Evolutionary conservation across 2,329 filamentous ascomycete species (phyloP).

Genomic region (Cryphonectria parasitica): DNA sequence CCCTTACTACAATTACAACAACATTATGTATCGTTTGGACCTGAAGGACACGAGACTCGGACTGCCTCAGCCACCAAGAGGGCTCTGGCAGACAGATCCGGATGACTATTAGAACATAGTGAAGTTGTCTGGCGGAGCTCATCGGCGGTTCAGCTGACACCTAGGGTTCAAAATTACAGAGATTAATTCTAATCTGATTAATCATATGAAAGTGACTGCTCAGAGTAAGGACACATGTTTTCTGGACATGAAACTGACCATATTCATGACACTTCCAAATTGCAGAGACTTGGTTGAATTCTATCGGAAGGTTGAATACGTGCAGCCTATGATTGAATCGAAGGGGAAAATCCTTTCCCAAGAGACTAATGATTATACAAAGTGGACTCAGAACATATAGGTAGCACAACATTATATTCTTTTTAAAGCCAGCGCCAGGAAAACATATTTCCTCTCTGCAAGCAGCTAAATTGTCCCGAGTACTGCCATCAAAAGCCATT

Average conservation of each 20-base stretch:
- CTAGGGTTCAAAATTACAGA: too few relatives aligned
- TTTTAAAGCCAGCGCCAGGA: background rate
- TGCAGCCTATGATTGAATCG: background rate
- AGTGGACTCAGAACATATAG: background rate
- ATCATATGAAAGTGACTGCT: too few relatives aligned
- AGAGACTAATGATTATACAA: background rate
- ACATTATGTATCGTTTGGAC: slow-evolving; percentile 30
- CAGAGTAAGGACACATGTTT: too few relatives aligned
- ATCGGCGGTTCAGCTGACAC: background rate
- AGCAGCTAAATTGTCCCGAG: background rate
- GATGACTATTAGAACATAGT: background rate
- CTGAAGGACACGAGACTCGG: slow-evolving; percentile 18
- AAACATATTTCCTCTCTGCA: background rate
- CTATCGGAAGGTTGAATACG: background rate
- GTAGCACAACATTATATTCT: background rate
- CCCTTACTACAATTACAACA: slow-evolving; percentile 29
- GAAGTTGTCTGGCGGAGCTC: background rate
- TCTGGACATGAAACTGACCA: too few relatives aligned
- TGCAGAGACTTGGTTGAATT: background rate
- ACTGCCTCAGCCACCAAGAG: slow-evolving; percentile 14
- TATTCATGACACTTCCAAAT: too few relatives aligned
- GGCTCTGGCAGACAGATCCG: slow-evolving; percentile 19
- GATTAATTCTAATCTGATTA: too few relatives aligned
- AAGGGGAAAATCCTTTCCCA: background rate
- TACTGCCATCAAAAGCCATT: background rate